These are phyloP conservation scores for Mucor ambiguus DNA, from an alignment of 371 early-diverging fungal species.

Conservation along the genomic window DNA sequence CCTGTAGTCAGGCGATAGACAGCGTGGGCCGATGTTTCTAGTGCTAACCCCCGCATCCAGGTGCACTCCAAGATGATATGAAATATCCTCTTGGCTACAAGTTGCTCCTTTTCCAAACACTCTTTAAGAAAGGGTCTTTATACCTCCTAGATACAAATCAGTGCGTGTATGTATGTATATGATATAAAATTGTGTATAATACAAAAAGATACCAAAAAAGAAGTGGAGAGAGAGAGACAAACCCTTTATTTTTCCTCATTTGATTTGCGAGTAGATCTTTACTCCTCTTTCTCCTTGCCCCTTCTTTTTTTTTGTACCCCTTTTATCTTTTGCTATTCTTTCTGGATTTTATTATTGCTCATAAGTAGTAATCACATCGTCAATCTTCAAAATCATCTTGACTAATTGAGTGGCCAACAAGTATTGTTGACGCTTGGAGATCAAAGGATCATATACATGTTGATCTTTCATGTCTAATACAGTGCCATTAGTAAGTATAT, in stretches of 20 bases:
- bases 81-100: neutral
- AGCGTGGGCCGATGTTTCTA: neutral
- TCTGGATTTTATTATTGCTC: constrained; percentile 17
- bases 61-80: neutral
- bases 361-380: constrained; percentile 83
- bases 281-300: neutral
- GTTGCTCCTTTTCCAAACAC: neutral
- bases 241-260: constrained; percentile 5
- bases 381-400: constrained; percentile 97
- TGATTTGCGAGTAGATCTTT: neutral
- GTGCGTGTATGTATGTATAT: neutral
- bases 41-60: neutral
- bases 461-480: constrained; percentile 89
- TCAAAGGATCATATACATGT: constrained; percentile 98
- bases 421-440: constrained; percentile 98
- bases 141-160: neutral
- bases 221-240: neutral
- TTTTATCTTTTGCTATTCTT: constrained; percentile 5
- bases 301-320: neutral
- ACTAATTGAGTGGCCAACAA: constrained; percentile 98
- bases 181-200: neutral
- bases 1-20: neutral
- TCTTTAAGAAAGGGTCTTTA: neutral
- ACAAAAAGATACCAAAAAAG: neutral
- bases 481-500: neutral